Evolutionary conservation across 345 rosid species (phyloP).

Genomic region (Lepidium africanum): DNA sequence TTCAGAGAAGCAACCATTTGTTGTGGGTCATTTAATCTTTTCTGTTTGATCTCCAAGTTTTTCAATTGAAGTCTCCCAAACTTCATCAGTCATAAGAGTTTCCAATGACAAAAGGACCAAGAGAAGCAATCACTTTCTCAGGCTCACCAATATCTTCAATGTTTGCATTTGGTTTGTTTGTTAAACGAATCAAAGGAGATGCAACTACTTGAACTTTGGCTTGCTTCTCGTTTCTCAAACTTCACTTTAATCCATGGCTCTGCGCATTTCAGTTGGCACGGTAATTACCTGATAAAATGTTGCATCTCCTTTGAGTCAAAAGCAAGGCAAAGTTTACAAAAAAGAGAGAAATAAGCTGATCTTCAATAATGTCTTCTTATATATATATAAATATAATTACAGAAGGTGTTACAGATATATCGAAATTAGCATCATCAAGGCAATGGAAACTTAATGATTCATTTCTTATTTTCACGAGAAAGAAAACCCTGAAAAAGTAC

Average conservation of each 20-base stretch:
- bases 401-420: too few species aligned
- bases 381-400: neutral
- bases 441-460: too few species aligned
- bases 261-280: constrained; percentile 94
- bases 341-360: too few species aligned
- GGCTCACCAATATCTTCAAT: constrained; percentile 81
- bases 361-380: neutral
- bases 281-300: constrained; percentile 84
- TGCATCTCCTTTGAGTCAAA: neutral
- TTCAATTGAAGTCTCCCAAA: constrained; percentile 50
- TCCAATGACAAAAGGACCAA: constrained; percentile 87
- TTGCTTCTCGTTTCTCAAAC: constrained; percentile 80
- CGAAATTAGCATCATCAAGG: too few species aligned
- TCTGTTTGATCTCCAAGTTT: constrained; percentile 73
- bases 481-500: too few species aligned
- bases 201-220: constrained; percentile 89
- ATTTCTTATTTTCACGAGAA: too few species aligned
- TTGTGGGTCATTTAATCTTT: neutral
- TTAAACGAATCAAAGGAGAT: constrained; percentile 78
- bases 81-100: constrained; percentile 87
- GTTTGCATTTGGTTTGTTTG: constrained; percentile 69
- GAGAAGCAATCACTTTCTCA: constrained; percentile 76
- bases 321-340: too few species aligned
- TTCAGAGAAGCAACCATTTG: neutral
- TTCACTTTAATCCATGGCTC: constrained; percentile 97